These are phyloP conservation scores for Leccinum pachyderme DNA, from an alignment of 1,284 basidiomycete genomes.

Conservation along the genomic window DNA sequence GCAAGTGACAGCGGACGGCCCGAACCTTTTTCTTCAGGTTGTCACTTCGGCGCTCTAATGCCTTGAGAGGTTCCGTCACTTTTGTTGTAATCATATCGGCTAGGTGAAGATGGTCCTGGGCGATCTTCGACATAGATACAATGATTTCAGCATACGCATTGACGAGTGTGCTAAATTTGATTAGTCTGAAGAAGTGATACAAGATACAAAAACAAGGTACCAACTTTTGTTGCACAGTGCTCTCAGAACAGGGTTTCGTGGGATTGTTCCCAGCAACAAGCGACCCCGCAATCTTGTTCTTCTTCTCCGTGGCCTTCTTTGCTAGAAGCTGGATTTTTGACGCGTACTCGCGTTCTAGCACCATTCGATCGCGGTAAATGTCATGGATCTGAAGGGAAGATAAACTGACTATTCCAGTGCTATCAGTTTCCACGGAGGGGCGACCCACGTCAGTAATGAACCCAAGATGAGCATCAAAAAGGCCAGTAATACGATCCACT, in stretches of 20 bases:
- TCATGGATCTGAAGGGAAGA: constrained; percentile 57
- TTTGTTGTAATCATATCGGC: constrained; percentile 60
- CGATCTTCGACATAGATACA: constrained; percentile 53
- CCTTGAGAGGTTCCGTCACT: constrained; percentile 63
- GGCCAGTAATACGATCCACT: constrained; percentile 48
- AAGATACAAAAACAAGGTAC: constrained; percentile 3
- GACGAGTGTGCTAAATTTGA: constrained; percentile 57
- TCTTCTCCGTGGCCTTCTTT: constrained; percentile 70
- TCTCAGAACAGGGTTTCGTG: constrained; percentile 58
- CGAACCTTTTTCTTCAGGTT: constrained; percentile 65
- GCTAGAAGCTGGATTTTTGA: constrained; percentile 61
- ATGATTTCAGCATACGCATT: constrained; percentile 67
- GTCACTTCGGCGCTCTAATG: constrained; percentile 60
- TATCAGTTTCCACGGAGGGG: not conserved
- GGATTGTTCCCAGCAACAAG: constrained; percentile 67
- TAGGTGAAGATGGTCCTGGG: constrained; percentile 67
- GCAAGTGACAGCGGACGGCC: not conserved
- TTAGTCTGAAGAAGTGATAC: constrained; percentile 14
- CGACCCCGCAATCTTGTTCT: constrained; percentile 51
- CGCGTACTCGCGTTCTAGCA: constrained; percentile 75
- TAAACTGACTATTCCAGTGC: constrained; percentile 3
- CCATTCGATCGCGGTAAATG: constrained; percentile 61
- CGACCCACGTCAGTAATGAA: constrained; percentile 57
- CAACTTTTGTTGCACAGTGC: constrained; percentile 57
- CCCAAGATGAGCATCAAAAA: constrained; percentile 64